Base-by-base conservation (phyloP, 495 filamentous ascomycete species). In the Penicillium nucicola region DNA sequence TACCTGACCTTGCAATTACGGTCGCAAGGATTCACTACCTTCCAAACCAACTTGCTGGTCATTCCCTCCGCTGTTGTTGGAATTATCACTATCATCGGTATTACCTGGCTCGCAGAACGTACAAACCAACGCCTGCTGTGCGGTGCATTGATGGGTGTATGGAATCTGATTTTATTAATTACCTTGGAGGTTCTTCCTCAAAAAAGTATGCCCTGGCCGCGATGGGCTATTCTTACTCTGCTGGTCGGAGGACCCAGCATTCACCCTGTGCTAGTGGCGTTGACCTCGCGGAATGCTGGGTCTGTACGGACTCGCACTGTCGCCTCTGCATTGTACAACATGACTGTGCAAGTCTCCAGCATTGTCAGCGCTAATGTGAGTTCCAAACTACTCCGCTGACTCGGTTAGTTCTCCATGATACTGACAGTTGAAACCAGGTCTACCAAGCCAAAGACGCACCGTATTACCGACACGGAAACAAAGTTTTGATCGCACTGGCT, bases 191-290 rank as follows among this genome's bases (percentile, higher is more conserved):
- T 35, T 28, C 74, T 47, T 48, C 74, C 50, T 33, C 56, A 45
- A 28, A 45, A 62, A 30, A 66, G 53, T 11, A 65, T 65, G 33
- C 60, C 72, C 0, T 85, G 82, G 82, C 62, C 65, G 10, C 62
- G 74, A 28, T 84, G 77, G 58, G 68, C 69, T 0, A 46, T 84
- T 2, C 51, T 81, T 2, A 77, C 77, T 2, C 67, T 77, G 3
- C 47, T 84, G 13, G 66, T 81, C 10, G 77, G 75, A 18, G 76
- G 75, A 13, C 81, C 82, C 1, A 83, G 82, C 55, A 75, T 78
- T 54, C 82, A 84, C 56, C 79, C 85, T 0, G 81, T 87, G n/a
- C 68, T 87, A 40, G 84, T 86, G 1, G 83, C 77, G 13, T 80
- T 82, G 77, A 82, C 81, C 20, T 80, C 80, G 0, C 69, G 78